Evolutionary conservation across 352 stramenopile genomes (phyloP), one percentile per base, ranked within the genome.

Genomic region (Globisporangium iwayamae): DNA sequence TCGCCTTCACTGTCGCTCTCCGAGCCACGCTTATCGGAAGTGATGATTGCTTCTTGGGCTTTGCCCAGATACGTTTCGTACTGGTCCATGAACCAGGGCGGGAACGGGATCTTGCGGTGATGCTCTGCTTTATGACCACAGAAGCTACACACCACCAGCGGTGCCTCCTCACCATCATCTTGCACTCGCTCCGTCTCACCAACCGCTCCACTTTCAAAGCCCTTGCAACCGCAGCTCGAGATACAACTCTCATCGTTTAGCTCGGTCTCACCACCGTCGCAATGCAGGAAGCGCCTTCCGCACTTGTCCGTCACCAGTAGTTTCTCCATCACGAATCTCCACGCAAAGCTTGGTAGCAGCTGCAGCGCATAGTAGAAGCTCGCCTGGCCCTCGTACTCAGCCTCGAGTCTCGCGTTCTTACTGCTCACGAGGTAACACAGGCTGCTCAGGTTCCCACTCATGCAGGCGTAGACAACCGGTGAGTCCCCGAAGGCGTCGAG

Each of bases 41-140:
- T n/a, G 14, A 36, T 11, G 20, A 28, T 2, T 46, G 22, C 16
- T 39, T 25, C 32, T 46, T 1, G 20, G 0, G 18, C 3, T 14
- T 53, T 22, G 11, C 34, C 51, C 11, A 67, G 3, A 45, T 91
- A 92, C 53, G 78, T 83, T 56, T 89, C 83, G 67, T 87, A 89
- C 51, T 89, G 78, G 45, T 92, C 83, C 43, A 70, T 65, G 63
- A 89, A 86, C 83, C 83, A 92, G 22, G 83, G 80, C 2, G 83
- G 83, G 38, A 79, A 75, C 18, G 83, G 81, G 3, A 90, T 32
- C 3, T 69, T 55, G 5, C 20, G 39, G 41, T 92, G 83, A 0
- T 14, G 38, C 2, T 54, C 45, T 1, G 60, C 56, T 16, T 53
- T 22, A 53, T 92, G 83, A 5, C 67, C 58, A 30, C 83, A 92